Percentiles rank a stretch among this genome's conserved stretches.
phyloP scores from a whole-genome alignment of 345 rosid species.

The Populus tremula region DNA sequence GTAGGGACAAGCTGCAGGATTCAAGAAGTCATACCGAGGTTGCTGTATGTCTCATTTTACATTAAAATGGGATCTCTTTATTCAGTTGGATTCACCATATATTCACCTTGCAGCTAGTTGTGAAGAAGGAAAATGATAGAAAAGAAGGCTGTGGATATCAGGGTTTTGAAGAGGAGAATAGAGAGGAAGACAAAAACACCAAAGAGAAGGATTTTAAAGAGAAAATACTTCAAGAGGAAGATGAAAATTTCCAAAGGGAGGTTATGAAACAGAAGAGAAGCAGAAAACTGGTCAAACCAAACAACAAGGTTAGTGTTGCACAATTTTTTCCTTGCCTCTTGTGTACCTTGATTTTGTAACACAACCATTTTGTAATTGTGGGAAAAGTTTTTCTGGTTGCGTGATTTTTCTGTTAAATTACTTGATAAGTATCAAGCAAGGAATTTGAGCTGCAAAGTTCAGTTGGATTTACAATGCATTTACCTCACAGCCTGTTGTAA shows the following conservation, averaged over 20 bases:
- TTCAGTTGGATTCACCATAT: neutral
- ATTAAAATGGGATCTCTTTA: neutral
- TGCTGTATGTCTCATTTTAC: neutral
- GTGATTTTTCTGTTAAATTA: neutral
- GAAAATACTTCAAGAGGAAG: neutral
- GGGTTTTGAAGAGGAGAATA: neutral
- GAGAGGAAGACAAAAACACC: neutral
- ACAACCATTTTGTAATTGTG: no score
- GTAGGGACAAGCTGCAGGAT: neutral
- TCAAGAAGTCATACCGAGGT: neutral
- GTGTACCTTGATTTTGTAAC: neutral
- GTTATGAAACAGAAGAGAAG: neutral
- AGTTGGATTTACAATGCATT: neutral
- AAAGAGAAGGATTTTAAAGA: neutral
- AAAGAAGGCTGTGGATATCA: neutral
- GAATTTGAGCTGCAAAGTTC: neutral
- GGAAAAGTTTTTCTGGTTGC: neutral
- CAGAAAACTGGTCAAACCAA: neutral
- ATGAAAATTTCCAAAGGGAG: neutral
- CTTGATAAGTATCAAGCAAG: neutral
- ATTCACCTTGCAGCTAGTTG: neutral
- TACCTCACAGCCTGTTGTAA: neutral
- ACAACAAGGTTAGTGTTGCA: neutral
- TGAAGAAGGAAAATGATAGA: neutral
- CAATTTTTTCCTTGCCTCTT: neutral